phyloP scores from a whole-genome alignment of 176 grass and related monocot species.

The Leersia perrieri region DNA sequence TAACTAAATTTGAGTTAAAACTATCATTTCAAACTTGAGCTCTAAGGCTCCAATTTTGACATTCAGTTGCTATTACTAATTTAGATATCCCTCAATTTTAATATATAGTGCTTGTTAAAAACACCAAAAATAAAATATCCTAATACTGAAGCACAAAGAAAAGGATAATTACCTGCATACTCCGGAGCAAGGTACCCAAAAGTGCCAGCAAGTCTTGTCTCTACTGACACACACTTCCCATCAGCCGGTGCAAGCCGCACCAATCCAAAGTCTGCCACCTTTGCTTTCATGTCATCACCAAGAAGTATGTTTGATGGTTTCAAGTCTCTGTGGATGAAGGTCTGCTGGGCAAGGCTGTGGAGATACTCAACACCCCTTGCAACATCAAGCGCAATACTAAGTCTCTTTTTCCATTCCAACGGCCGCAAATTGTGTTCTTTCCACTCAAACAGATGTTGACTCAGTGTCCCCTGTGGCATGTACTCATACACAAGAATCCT shows the following conservation, averaged over 20 bases:
- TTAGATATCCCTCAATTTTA: neutral
- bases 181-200: constrained; percentile 96
- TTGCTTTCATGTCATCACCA: constrained; percentile 96
- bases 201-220: constrained; percentile 85
- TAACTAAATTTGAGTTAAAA: neutral
- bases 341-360: constrained; percentile 88
- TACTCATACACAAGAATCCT: constrained; percentile 95
- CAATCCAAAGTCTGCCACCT: constrained; percentile 94
- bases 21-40: neutral
- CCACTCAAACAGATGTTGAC: constrained; percentile 81
- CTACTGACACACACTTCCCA: constrained; percentile 78
- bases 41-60: neutral
- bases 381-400: constrained; percentile 87
- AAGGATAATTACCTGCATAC: constrained; percentile 77
- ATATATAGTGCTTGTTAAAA: neutral
- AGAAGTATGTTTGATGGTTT: constrained; percentile 96
- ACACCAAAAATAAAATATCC: neutral
- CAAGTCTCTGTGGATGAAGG: constrained; percentile 95
- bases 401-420: constrained; percentile 89
- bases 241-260: constrained; percentile 85
- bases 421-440: constrained; percentile 54
- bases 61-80: neutral
- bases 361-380: constrained; percentile 95
- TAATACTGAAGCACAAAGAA: constrained; percentile 14
- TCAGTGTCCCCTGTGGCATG: constrained; percentile 90